Percentiles rank a stretch among this genome's conserved stretches.
Evolutionary conservation across 1,284 basidiomycete genomes (phyloP).

Genomic region (Thecaphora frezii): DNA sequence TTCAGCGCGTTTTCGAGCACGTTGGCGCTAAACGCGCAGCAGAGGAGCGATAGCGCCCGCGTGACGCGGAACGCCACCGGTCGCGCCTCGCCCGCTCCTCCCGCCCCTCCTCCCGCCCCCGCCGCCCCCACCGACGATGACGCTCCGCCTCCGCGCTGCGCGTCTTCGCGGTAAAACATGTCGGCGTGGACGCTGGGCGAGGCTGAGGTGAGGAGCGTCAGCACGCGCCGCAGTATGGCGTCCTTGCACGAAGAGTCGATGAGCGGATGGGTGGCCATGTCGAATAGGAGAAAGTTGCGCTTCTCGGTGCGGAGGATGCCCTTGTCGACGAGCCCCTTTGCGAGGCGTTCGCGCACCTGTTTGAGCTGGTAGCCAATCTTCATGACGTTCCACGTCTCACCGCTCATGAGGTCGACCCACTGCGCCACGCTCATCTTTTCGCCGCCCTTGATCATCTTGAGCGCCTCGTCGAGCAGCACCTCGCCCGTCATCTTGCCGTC

Average conservation of each 20-base stretch:
- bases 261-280: conserved; percentile 59
- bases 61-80: conserved; percentile 43
- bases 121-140: conserved; percentile 7
- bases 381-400: conserved; percentile 58
- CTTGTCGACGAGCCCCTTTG: conserved; percentile 58
- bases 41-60: conserved; percentile 50
- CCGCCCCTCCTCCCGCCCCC: too few species aligned
- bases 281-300: conserved; percentile 57
- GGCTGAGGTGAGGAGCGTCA: conserved; percentile 42
- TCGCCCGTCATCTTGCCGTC: conserved; percentile 53
- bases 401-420: conserved; percentile 57
- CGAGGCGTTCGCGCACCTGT: conserved; percentile 56
- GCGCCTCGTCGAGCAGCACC: conserved; percentile 54
- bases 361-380: conserved; percentile 57
- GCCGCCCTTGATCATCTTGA: conserved; percentile 51
- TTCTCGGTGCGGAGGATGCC: conserved; percentile 58
- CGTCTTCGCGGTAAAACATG: conserved; percentile 48
- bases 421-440: conserved; percentile 48
- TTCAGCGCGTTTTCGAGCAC: conserved; percentile 56
- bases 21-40: conserved; percentile 49
- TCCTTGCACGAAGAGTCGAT: conserved; percentile 53
- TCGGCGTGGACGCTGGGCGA: conserved; percentile 37
- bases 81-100: background rate
- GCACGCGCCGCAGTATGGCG: conserved; percentile 50
- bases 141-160: background rate